Evolutionary conservation across 1,284 basidiomycete genomes (phyloP), one percentile per base, ranked within the genome.

Genomic region (Erythrobasidium hasegawianum): DNA sequence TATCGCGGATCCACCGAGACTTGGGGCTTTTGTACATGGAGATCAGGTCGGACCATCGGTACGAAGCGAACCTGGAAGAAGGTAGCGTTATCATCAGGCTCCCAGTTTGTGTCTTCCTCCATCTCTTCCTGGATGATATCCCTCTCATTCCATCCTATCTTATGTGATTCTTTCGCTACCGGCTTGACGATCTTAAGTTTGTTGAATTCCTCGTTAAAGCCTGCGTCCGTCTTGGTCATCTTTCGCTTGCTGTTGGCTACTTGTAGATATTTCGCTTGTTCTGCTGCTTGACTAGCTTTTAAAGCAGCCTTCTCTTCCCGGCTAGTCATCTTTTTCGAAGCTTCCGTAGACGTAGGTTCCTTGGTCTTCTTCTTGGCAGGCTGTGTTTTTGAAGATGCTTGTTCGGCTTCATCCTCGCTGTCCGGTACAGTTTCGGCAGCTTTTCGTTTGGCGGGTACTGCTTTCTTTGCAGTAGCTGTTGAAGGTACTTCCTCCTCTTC

Each of bases 151-250:
- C 57, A 59, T 13, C 64, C 57, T 55, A 64, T 57, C 54, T 57
- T 64, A 27, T 64, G 53, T 24, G 61, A 57, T 40, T 57, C 55
- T 7, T 47, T 13, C 40, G 26, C 26, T 24, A 43, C 29, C 8
- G 52, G 52, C 27, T 57, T 57, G 9, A 18, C 26, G 1, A 64
- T 27, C 14, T 53, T 40, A 2, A 68, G 40, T 4, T 50, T 40
- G 49, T 68, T 68, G 60, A 68, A 68, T n/a, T 68, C 67, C 22
- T 68, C 60, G 38, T 57, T 64, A 26, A 68, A 53, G 8, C 39
- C 50, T 5, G 54, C 49, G 33, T 68, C 67, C 22, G 45, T 47
- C 14, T 38, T 33, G 18, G 29, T 56, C 13, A 68, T 40, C 27
- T 64, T 64, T 9, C 60, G 24, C 22, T 49, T 20, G 43, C 60